A percentile compares a stretch with the other conserved stretches of the same genome.
These are phyloP conservation scores for Triangularia verruculosa DNA, from an alignment of 2,329 filamentous ascomycete species.

Conservation along the genomic window DNA sequence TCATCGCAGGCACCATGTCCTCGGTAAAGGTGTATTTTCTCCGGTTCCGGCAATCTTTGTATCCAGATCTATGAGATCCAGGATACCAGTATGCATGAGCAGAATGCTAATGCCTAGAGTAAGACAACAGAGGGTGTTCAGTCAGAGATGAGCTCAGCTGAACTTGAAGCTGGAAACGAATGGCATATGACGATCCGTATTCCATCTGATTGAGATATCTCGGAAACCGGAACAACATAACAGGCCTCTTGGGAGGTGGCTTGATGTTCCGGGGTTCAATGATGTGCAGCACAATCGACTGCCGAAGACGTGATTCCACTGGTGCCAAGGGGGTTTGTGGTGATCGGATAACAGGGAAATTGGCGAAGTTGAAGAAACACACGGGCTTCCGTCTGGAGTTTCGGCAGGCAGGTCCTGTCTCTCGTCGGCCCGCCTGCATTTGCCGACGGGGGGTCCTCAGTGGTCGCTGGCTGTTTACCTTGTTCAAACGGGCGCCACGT, in stretches of 20 bases:
- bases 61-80: neutral
- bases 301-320: neutral
- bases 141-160: neutral
- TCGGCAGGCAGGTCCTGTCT: slow-evolving; percentile 1
- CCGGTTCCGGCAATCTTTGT: neutral
- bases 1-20: neutral
- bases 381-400: neutral
- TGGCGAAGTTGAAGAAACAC: neutral
- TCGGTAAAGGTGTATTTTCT: neutral
- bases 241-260: neutral
- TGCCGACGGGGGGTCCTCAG: neutral
- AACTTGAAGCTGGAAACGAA: neutral
- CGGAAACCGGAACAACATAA: neutral
- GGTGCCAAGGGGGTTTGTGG: neutral
- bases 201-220: neutral
- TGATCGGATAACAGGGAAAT: neutral
- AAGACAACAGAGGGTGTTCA: neutral
- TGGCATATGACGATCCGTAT: neutral
- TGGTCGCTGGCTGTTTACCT: slow-evolving; percentile 1
- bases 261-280: neutral
- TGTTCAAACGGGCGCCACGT: slow-evolving; percentile 6
- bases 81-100: no score
- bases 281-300: neutral
- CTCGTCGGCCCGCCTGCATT: neutral
- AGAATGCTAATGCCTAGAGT: no score